Percentiles rank a stretch among this genome's conserved stretches.
Evolutionary conservation across 2,329 filamentous ascomycete genomes (phyloP).

Genomic region (Cryphonectria parasitica): DNA sequence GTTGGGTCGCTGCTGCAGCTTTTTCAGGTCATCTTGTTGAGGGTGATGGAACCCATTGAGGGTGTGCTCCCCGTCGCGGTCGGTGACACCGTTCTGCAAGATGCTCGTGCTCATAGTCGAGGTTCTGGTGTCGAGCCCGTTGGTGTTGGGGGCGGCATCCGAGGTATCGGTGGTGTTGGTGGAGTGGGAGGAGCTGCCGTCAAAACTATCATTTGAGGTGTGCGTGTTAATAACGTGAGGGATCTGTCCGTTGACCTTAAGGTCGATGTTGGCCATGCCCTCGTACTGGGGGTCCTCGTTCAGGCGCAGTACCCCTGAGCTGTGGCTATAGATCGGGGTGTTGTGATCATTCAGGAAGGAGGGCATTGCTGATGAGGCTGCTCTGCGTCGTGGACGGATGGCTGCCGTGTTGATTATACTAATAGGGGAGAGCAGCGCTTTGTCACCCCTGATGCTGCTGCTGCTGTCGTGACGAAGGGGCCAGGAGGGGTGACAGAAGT

Average conservation of each 20-base stretch:
- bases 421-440: conserved; percentile 19
- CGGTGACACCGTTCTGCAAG: conserved; percentile 58
- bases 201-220: conserved; percentile 56
- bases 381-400: conserved; percentile 2
- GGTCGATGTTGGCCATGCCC: conserved; percentile 32
- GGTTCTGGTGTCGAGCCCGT: conserved; percentile 45
- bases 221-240: conserved; percentile 44
- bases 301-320: conserved; percentile 50
- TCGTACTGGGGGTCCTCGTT: conserved; percentile 43
- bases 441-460: neutral
- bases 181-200: conserved; percentile 56
- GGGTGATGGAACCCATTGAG: conserved; percentile 43
- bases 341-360: conserved; percentile 56
- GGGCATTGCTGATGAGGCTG: conserved; percentile 47
- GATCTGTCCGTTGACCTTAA: conserved; percentile 40
- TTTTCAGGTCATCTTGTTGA: conserved; percentile 26
- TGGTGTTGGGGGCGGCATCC: conserved; percentile 48
- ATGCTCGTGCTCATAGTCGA: conserved; percentile 55
- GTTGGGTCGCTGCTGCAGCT: conserved; percentile 34
- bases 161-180: conserved; percentile 57
- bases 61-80: conserved; percentile 31
- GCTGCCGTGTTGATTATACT: conserved; percentile 24
- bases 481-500: neutral
- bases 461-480: conserved; percentile 12
- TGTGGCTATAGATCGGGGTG: conserved; percentile 46